phyloP scores from a whole-genome alignment of 768 basidiomycete species.

The Kwoniella mangroviensis region DNA sequence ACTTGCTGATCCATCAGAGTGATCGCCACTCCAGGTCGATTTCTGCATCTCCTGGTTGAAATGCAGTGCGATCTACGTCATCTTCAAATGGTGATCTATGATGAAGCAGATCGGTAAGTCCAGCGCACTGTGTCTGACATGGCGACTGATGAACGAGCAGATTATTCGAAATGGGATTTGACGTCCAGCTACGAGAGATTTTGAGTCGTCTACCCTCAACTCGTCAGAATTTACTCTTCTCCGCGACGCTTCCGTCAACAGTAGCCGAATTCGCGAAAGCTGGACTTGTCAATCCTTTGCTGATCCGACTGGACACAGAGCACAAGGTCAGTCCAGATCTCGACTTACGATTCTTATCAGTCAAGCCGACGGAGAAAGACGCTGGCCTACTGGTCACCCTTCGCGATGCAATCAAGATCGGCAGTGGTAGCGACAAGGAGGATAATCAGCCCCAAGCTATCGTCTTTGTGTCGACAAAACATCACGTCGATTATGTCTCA shows the following conservation, averaged over 20 bases:
- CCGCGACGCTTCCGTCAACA: conserved; percentile 92
- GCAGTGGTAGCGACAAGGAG: background rate
- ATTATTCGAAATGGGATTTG: conserved; percentile 98
- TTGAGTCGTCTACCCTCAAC: conserved; percentile 81
- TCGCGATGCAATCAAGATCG: conserved; percentile 71
- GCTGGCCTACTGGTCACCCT: conserved; percentile 82
- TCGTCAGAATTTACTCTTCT: conserved; percentile 92
- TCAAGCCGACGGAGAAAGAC: conserved; percentile 92
- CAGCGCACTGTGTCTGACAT: no score
- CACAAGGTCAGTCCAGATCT: conserved; percentile 93
- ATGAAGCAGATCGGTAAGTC: conserved; percentile 84
- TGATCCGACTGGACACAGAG: conserved; percentile 94
- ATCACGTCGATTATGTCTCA: conserved; percentile 94
- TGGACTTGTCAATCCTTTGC: conserved; percentile 83
- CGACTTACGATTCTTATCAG: conserved; percentile 89
- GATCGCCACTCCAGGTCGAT: conserved; percentile 95
- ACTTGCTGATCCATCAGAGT: conserved; percentile 64
- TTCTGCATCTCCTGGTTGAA: conserved; percentile 94
- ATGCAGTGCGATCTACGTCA: conserved; percentile 91
- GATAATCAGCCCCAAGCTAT: conserved; percentile 70
- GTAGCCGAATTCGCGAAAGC: conserved; percentile 99
- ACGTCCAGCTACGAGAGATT: conserved; percentile 87
- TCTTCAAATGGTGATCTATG: conserved; percentile 89
- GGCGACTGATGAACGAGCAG: conserved; percentile 27
- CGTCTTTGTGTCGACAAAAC: conserved; percentile 94